phyloP scores from a whole-genome alignment of 2,329 filamentous ascomycete genomes.

The Reticulascus tulasneorum region DNA sequence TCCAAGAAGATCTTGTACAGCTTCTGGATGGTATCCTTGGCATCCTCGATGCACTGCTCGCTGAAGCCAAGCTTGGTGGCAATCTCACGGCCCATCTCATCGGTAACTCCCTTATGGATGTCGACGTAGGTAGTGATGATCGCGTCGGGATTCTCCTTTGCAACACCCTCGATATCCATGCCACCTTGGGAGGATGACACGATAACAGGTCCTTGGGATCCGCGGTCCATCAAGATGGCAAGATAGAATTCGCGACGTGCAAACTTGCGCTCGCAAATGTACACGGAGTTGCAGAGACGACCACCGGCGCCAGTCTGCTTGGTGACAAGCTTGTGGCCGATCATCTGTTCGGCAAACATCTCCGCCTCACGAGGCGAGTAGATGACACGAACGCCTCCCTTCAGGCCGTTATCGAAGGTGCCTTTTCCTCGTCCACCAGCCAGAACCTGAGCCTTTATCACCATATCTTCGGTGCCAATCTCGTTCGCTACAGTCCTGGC shows the following conservation, averaged over 20 bases:
- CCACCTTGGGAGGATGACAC: slow-evolving; percentile 97
- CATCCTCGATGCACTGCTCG: slow-evolving; percentile 93
- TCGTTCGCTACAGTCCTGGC: slow-evolving; percentile 87
- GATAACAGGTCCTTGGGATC: slow-evolving; percentile 86
- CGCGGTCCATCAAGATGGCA: slow-evolving; percentile 96
- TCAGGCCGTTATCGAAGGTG: slow-evolving; percentile 95
- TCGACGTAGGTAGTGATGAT: slow-evolving; percentile 93
- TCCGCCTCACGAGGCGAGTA: slow-evolving; percentile 95
- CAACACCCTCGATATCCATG: slow-evolving; percentile 98
- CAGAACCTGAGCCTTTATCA: slow-evolving; percentile 99
- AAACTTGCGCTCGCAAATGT: slow-evolving; percentile 99
- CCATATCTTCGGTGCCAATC: slow-evolving; percentile 93
- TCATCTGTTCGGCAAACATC: slow-evolving; percentile 99
- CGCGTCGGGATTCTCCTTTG: slow-evolving; percentile 94
- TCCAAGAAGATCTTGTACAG: slow-evolving; percentile 98
- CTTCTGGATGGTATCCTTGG: slow-evolving; percentile 96
- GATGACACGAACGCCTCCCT: slow-evolving; percentile 97
- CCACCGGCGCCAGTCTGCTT: slow-evolving; percentile 96
- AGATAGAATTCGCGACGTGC: slow-evolving; percentile 98
- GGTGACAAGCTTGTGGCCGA: slow-evolving; percentile 98
- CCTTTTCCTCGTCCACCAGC: slow-evolving; percentile 98
- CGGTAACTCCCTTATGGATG: slow-evolving; percentile 91
- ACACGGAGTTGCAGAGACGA: slow-evolving; percentile 94
- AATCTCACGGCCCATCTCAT: slow-evolving; percentile 88
- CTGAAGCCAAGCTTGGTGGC: slow-evolving; percentile 93